phyloP scores from a whole-genome alignment of 306 rosid species.

The Carpinus viminea region DNA sequence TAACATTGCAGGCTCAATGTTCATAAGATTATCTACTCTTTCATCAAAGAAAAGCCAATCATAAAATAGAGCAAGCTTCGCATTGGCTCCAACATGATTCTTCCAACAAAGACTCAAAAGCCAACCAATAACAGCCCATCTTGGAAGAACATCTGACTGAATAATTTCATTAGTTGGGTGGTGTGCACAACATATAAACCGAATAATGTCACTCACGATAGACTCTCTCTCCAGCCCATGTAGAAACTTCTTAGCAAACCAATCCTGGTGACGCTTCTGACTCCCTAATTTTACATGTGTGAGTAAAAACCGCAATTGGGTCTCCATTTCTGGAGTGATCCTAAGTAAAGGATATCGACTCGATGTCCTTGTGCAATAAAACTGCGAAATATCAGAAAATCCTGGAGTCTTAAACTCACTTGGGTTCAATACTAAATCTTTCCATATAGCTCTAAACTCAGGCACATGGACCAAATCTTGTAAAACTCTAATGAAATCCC shows the following conservation, averaged over 20 bases:
- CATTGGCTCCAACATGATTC: conserved; percentile 51
- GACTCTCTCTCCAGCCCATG: conserved; percentile 53
- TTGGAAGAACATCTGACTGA: conserved; percentile 75
- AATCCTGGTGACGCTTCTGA: conserved; percentile 66
- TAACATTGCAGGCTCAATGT: conserved; percentile 80
- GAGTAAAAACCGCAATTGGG: conserved; percentile 62
- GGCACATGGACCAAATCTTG: conserved; percentile 70
- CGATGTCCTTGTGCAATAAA: conserved; percentile 59
- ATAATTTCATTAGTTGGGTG: conserved; percentile 85
- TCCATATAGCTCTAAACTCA: conserved; percentile 63
- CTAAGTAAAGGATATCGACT: conserved; percentile 57
- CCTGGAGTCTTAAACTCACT: conserved; percentile 39
- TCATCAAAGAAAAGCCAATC: conserved; percentile 89
- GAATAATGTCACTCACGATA: conserved; percentile 62
- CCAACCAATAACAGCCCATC: conserved; percentile 95
- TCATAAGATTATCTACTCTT: conserved; percentile 66
- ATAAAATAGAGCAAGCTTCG: conserved; percentile 69
- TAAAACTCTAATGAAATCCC: conserved; percentile 71
- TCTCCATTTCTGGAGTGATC: conserved; percentile 78
- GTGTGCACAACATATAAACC: conserved; percentile 81
- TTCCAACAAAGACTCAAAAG: conserved; percentile 58
- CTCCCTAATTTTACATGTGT: conserved; percentile 69
- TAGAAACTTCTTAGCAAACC: conserved; percentile 74
- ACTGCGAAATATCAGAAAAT: conserved; percentile 57
- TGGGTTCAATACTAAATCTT: conserved; percentile 53